These are phyloP conservation scores for Auricularia sp. DNA, from an alignment of 768 basidiomycete species.

Conservation along the genomic window DNA sequence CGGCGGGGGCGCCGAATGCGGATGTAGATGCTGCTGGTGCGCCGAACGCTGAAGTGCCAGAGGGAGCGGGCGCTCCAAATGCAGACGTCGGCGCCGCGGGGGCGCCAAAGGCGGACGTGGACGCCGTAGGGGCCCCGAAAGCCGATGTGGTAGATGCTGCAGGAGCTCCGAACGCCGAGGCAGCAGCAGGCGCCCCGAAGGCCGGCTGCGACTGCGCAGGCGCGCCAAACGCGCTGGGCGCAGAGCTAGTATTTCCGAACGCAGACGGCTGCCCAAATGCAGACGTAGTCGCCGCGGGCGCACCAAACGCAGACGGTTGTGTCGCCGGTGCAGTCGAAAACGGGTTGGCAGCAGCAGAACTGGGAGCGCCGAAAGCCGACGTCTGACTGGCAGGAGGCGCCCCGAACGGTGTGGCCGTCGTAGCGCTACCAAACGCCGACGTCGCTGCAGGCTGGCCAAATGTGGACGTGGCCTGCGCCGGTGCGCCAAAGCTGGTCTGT, in stretches of 20 bases:
- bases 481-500: neutral
- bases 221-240: neutral
- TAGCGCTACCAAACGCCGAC: conserved; percentile 26
- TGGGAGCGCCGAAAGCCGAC: neutral
- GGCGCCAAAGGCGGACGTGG: conserved; percentile 20
- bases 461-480: conserved; percentile 19
- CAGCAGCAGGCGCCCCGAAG: conserved; percentile 17
- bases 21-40: conserved; percentile 21
- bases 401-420: neutral
- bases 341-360: neutral
- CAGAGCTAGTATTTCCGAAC: conserved; percentile 1
- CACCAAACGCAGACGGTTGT: conserved; percentile 2
- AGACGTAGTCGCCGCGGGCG: neutral
- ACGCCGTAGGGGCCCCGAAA: neutral
- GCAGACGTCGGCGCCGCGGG: conserved; percentile 17
- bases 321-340: neutral
- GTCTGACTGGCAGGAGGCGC: neutral
- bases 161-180: neutral
- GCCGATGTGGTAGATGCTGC: neutral
- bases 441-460: conserved; percentile 22
- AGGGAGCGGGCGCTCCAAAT: conserved; percentile 25
- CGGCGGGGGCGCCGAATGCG: conserved; percentile 20
- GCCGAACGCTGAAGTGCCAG: conserved; percentile 7
- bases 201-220: conserved; percentile 18
- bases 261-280: neutral